Base-by-base conservation (phyloP, 306 rosid species). In the Astragalus glycyphyllos region DNA sequence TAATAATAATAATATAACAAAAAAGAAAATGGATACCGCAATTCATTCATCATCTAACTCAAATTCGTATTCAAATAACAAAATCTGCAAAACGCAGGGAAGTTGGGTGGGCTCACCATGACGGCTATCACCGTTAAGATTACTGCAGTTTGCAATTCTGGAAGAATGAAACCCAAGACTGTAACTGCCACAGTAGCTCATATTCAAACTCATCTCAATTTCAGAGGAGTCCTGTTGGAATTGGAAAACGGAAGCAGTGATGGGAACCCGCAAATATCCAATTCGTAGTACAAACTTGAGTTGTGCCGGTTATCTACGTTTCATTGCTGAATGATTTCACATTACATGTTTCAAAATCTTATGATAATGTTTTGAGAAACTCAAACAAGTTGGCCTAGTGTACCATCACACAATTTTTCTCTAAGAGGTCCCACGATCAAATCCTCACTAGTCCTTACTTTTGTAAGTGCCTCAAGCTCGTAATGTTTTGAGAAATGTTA, bases 161-260 rank as follows among this genome's bases (percentile, higher is more conserved):
- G 63, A 60, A 55, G 54, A 7, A 31, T 51, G 77, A 73, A 77
- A 44, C 9, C 45, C 67, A 73, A 68, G 37, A 56, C 77, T 60
- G 17, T 48, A 44, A 14, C 70, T 56, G 17, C 67, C 69, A 32
- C 65, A 73, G 67, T 32, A 63, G 67, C 85, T 73, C 72, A 72
- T 37, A 41, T 66, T 47, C 61, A 82, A 69, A 73, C 67, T 73
- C 85, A 73, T 82, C 82, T 77, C 71, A 60, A 68, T 16, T 42
- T 42, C 53, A 63, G 53, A 42, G 53, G 17, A 53, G 44, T 6
- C 5, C 8, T 10, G 0, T 38, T 5, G 17, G 4, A 1, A 35
- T 5, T 47, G 16, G 51, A n/a, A n/a, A 7, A 65, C 15, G 15
- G 60, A 26, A 26, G 31, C 31, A 26, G 31, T 55, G 60, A 55